A percentile compares a stretch with the other conserved stretches of the same genome.
Evolutionary conservation across 1,284 basidiomycete species (phyloP).

Genomic region (Boletus smithii): DNA sequence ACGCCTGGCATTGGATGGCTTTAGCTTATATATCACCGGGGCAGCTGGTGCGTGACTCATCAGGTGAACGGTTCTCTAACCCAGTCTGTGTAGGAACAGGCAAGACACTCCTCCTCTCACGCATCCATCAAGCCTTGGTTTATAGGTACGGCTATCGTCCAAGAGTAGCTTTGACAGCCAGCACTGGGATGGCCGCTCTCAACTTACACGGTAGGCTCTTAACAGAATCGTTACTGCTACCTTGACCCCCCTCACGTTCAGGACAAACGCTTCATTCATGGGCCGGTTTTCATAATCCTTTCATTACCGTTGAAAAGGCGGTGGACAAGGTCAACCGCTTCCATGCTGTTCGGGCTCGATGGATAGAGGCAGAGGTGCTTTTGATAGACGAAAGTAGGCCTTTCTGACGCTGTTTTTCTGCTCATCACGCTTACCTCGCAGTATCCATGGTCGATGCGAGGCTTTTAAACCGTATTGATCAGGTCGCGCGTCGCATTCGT

Average conservation of each 20-base stretch:
- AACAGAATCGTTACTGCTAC: too few species aligned
- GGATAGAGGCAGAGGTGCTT: background rate
- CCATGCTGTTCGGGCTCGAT: background rate
- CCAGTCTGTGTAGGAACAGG: background rate
- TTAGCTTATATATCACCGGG: background rate
- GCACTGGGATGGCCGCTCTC: background rate
- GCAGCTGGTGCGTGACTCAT: background rate
- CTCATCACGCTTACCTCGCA: background rate
- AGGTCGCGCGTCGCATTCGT: background rate
- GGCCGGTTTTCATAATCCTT: background rate
- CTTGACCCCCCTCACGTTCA: too few species aligned
- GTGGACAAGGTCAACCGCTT: background rate
- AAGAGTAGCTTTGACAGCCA: background rate
- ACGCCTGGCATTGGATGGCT: background rate
- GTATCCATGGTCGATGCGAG: background rate
- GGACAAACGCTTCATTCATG: constrained; percentile 1
- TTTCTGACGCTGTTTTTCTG: background rate
- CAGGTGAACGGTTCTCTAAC: too few species aligned
- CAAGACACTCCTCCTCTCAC: background rate
- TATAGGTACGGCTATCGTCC: background rate
- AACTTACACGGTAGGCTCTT: background rate
- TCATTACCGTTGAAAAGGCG: background rate
- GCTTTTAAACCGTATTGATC: background rate
- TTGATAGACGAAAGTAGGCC: background rate
- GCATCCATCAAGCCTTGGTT: background rate